These are phyloP conservation scores for Leishmania guyanensis DNA, from an alignment of 208 protist species.

Conservation along the genomic window DNA sequence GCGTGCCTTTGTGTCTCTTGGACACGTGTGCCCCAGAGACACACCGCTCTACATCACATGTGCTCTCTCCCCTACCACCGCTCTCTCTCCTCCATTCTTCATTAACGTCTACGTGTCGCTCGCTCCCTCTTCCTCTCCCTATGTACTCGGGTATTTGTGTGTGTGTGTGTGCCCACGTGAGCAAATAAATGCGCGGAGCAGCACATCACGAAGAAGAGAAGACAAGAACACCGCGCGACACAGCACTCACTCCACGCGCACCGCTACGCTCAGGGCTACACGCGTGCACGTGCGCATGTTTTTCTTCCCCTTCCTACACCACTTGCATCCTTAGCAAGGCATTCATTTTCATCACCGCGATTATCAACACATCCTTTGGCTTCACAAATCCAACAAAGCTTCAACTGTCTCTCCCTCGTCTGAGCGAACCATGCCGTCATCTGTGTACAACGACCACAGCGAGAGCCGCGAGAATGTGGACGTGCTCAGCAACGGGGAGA, in stretches of 20 bases:
- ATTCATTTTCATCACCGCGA: neutral
- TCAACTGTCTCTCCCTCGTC: neutral
- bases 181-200: neutral
- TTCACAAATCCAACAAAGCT: neutral
- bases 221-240: neutral
- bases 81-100: no score
- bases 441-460: conserved; percentile 11
- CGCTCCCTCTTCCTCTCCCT: neutral
- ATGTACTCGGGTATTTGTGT: neutral
- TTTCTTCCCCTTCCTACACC: conserved; percentile 10
- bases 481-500: conserved; percentile 36
- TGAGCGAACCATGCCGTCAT: conserved; percentile 13
- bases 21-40: no score
- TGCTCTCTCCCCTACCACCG: neutral
- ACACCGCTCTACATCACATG: no score
- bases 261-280: neutral
- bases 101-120: no score
- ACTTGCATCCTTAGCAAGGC: neutral
- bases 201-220: neutral
- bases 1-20: no score
- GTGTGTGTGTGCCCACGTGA: neutral
- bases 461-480: conserved; percentile 18
- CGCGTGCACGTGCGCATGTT: neutral
- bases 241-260: neutral
- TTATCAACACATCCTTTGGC: neutral